Evolutionary conservation across 805 yeast species (phyloP).

Genomic region (Priceomyces castillae): DNA sequence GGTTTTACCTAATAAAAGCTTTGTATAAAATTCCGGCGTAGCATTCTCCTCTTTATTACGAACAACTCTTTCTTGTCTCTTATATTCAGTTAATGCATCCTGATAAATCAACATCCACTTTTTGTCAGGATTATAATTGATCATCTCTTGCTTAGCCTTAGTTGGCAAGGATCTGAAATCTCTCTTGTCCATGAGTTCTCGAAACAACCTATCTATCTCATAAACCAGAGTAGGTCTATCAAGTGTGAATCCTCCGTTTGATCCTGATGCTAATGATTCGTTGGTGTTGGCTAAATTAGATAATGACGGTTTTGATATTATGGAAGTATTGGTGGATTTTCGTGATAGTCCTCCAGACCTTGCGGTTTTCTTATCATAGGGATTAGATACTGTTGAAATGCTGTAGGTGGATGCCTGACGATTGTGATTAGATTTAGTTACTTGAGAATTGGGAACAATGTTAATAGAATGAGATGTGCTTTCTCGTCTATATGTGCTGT

Average conservation of each 20-base stretch:
- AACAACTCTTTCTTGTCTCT: constrained; percentile 40
- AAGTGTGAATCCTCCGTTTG: constrained; percentile 30
- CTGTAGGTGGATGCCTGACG: constrained; percentile 42
- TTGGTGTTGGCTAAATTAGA: constrained; percentile 14
- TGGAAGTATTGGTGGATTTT: constrained; percentile 22
- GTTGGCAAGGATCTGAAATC: constrained; percentile 71
- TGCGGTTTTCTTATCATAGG: constrained; percentile 27
- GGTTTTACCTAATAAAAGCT: constrained; percentile 65
- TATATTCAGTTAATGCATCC: constrained; percentile 74
- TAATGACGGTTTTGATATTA: constrained; percentile 27
- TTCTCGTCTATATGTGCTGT: constrained; percentile 8
- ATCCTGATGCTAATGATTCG: constrained; percentile 14
- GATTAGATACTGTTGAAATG: constrained; percentile 28
- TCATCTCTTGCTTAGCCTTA: constrained; percentile 73
- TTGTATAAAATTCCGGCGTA: constrained; percentile 75
- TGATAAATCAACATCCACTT: constrained; percentile 92
- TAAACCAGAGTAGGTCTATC: constrained; percentile 67
- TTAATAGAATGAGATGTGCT: constrained; percentile 16
- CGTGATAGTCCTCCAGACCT: constrained; percentile 16
- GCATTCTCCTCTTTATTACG: constrained; percentile 26
- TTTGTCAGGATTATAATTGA: constrained; percentile 67
- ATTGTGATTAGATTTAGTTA: constrained; percentile 32
- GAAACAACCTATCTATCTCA: constrained; percentile 71
- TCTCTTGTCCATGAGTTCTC: constrained; percentile 77
- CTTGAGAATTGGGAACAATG: constrained; percentile 29